phyloP scores from a whole-genome alignment of 768 basidiomycete species.

The Tricholoma flavovirens region DNA sequence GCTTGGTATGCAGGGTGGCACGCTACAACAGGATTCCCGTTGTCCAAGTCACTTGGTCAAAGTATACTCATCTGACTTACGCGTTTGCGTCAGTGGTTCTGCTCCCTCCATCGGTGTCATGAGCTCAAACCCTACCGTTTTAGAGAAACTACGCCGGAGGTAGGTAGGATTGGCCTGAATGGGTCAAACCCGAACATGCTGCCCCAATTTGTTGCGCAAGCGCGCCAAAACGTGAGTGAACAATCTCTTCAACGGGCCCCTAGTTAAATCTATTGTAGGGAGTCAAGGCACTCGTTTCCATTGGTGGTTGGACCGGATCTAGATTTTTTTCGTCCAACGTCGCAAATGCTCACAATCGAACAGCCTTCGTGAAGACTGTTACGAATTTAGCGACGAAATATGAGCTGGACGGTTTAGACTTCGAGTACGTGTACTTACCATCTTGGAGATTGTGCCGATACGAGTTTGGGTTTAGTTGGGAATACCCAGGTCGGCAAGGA shows the following conservation, averaged over 20 bases:
- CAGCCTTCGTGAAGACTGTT: conserved; percentile 58
- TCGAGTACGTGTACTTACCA: conserved; percentile 32
- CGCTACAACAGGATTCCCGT: conserved; percentile 38
- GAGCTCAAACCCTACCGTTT: neutral
- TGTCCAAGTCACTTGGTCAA: conserved; percentile 54
- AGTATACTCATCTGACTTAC: conserved; percentile 65
- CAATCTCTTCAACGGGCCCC: neutral
- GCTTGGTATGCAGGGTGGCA: conserved; percentile 74
- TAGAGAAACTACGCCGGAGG: conserved; percentile 35
- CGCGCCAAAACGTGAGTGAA: conserved; percentile 20
- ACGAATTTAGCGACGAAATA: conserved; percentile 46
- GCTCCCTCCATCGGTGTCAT: neutral
- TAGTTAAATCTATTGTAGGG: conserved; percentile 27
- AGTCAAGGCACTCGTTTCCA: conserved; percentile 51
- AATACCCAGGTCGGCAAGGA: conserved; percentile 71
- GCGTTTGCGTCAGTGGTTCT: conserved; percentile 57
- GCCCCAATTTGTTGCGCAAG: conserved; percentile 49
- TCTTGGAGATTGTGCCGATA: neutral
- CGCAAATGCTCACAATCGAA: conserved; percentile 51
- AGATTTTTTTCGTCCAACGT: conserved; percentile 58
- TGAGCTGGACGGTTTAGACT: conserved; percentile 53
- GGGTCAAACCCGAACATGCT: conserved; percentile 43
- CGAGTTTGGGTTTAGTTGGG: conserved; percentile 63
- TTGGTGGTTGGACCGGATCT: conserved; percentile 72
- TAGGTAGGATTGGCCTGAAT: conserved; percentile 27